A percentile compares a stretch with the other conserved stretches of the same genome.
Conservation (phyloP, 1,284 basidiomycete species). For the Leccinum solheimii region DNA sequence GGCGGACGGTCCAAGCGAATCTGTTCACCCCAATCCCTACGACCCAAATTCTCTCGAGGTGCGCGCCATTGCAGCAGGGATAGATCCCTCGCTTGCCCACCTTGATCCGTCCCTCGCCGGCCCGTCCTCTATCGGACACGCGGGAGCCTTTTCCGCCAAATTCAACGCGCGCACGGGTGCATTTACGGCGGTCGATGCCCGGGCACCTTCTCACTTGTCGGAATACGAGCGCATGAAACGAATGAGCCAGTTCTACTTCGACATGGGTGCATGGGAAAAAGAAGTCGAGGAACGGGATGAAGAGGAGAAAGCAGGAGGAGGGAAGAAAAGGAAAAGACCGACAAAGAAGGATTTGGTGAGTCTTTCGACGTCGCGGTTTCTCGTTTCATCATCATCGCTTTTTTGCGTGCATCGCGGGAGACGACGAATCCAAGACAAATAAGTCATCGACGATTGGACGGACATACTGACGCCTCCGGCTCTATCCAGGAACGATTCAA, state of each 20-base stretch:
- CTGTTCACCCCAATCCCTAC: slow-evolving; percentile 19
- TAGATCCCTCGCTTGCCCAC: slow-evolving; percentile 81
- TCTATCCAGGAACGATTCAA: slow-evolving; percentile 76
- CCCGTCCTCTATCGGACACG: slow-evolving; percentile 40
- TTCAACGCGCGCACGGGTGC: slow-evolving; percentile 86
- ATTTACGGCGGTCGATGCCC: slow-evolving; percentile 65
- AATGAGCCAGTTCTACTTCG: slow-evolving; percentile 89
- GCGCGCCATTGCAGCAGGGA: slow-evolving; percentile 72
- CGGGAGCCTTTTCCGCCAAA: slow-evolving; percentile 62
- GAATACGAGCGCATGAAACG: slow-evolving; percentile 83
- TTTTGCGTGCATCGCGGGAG: slow-evolving; percentile 24
- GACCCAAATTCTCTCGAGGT: slow-evolving; percentile 51
- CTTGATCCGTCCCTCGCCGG: slow-evolving; percentile 70
- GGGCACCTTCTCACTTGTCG: slow-evolving; percentile 74
- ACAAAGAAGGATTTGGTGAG: slow-evolving; percentile 85
- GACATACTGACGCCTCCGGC: slow-evolving; percentile 26
- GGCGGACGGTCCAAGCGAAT: neutral
- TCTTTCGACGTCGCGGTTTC: slow-evolving; percentile 7
- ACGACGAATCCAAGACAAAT: slow-evolving; percentile 21
- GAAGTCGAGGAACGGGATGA: slow-evolving; percentile 62
- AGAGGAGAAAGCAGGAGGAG: slow-evolving; percentile 54
- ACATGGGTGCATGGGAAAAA: slow-evolving; percentile 79
- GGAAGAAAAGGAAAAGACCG: slow-evolving; percentile 73
- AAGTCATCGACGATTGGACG: slow-evolving; percentile 17
- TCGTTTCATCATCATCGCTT: slow-evolving; percentile 15